Percentiles rank a stretch among this genome's conserved stretches.
Evolutionary conservation across 139 green algal genomes (phyloP).

Genomic region (Tetratostichococcus sp.): DNA sequence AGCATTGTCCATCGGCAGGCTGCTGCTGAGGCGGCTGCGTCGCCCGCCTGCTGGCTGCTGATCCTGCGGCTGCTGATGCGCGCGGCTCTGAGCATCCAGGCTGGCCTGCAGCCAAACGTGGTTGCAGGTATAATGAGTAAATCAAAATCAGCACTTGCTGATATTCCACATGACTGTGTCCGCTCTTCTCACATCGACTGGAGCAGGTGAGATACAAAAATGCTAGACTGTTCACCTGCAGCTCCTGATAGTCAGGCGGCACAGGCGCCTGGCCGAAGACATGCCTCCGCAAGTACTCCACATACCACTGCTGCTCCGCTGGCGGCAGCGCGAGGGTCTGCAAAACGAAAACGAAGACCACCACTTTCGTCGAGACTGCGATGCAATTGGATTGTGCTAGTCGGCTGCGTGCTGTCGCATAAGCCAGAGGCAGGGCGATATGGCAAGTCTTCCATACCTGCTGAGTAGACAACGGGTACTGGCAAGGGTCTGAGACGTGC

Average conservation of each 20-base stretch:
- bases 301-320: not conserved
- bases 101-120: not conserved
- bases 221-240: not conserved
- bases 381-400: too few relatives aligned
- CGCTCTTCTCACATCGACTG: too few relatives aligned
- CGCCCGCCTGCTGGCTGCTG: too few relatives aligned
- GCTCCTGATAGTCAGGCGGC: not conserved
- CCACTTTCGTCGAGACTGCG: too few relatives aligned
- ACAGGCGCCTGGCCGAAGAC: not conserved
- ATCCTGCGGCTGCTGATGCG: too few relatives aligned
- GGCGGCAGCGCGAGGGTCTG: conserved; percentile 7
- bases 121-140: too few relatives aligned
- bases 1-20: not conserved
- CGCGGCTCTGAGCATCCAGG: not conserved
- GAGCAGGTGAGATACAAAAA: too few relatives aligned
- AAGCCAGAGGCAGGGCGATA: too few relatives aligned
- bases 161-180: too few relatives aligned
- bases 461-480: not conserved
- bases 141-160: too few relatives aligned
- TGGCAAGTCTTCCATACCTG: too few relatives aligned
- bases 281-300: not conserved
- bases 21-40: not conserved
- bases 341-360: not conserved
- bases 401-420: too few relatives aligned
- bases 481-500: conserved; percentile 4